These are phyloP conservation scores for Salix caprea DNA, from an alignment of 345 rosid species.

Conservation along the genomic window DNA sequence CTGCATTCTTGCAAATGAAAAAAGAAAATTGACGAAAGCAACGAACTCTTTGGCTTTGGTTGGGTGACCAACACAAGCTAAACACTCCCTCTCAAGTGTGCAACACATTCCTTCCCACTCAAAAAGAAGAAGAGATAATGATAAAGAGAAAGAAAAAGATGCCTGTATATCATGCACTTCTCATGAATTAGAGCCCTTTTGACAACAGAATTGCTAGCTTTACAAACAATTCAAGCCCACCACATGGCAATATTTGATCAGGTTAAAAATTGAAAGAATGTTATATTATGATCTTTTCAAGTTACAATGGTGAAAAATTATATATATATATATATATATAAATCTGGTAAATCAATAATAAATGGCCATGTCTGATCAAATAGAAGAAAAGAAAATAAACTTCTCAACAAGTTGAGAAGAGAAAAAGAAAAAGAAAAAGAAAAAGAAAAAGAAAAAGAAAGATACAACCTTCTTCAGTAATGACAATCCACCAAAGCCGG, in stretches of 20 bases:
- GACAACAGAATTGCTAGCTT: background rate
- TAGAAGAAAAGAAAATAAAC: background rate
- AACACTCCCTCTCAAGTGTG: slow-evolving; percentile 11
- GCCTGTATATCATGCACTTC: slow-evolving; percentile 24
- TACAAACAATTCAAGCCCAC: slow-evolving; percentile 1
- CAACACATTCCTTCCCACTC: slow-evolving; percentile 14
- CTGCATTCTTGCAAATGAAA: slow-evolving; percentile 20
- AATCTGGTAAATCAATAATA: background rate
- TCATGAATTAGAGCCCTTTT: slow-evolving; percentile 5
- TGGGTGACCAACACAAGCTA: slow-evolving; percentile 21
- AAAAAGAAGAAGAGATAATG: slow-evolving; percentile 1
- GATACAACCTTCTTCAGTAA: slow-evolving; percentile 45
- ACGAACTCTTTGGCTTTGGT: slow-evolving; percentile 6
- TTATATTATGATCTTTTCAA: background rate
- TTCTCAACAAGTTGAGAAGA: background rate
- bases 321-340: no score
- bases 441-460: no score
- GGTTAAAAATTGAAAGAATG: background rate
- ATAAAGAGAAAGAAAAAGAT: slow-evolving; percentile 14
- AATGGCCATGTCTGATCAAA: slow-evolving; percentile 4
- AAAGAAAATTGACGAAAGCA: slow-evolving; percentile 12
- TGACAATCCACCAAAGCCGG: slow-evolving; percentile 93
- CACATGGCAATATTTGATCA: background rate
- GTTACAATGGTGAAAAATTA: background rate
- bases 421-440: background rate